Base-by-base conservation (phyloP, 2,329 filamentous ascomycete species). In the Sporothrix brunneoviolacea region DNA sequence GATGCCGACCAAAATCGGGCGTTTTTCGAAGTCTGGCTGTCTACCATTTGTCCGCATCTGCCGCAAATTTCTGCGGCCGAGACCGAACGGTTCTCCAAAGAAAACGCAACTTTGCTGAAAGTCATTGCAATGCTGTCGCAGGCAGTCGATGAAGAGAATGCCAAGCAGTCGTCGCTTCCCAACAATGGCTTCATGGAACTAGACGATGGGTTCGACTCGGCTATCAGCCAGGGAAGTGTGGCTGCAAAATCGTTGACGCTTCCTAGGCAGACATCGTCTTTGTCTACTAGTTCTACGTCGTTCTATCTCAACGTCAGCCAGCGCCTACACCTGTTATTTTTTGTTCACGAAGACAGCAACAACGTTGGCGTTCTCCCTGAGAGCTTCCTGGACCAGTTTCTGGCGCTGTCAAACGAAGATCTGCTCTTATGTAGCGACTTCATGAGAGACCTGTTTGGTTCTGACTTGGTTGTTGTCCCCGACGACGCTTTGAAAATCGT, bases 131-230 rank as follows among this genome's bases (percentile, higher is more conserved):
- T 65, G 10, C 52, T 79, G 2, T 73, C 64, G 3, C 57, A 53
- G 19, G 58, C 58, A 28, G 58, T 68, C 40, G 62, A 59, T 40
- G 64, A 68, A 15, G 64, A 62, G 42, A 54, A 60, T 8, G 48
- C 55, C 6, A 64, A 63, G 22, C 67, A 68, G 43, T 62, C 62
- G 0, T 65, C 64, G 1, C 57, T 58, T 8, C 60, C 70, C 4
- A 66, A 72, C 9, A 57, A 68, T 3, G 80, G 84, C 56, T 61
- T 73, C 6, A 84, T 87, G 81, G 83, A 88, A 50, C 60, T 89
- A 5, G 85, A 89, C 58, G 73, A 75, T 30, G 77, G 78, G 2
- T 82, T 84, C 49, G 77, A 80, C 36, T 81, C 80, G 0, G 80
- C 84, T 56, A 70, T 70, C 47, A 82, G 75, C 54, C 71, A 71